Evolutionary conservation across 163 green algal species (phyloP).

Genomic region (Chlamydomonas reinhardtii): DNA sequence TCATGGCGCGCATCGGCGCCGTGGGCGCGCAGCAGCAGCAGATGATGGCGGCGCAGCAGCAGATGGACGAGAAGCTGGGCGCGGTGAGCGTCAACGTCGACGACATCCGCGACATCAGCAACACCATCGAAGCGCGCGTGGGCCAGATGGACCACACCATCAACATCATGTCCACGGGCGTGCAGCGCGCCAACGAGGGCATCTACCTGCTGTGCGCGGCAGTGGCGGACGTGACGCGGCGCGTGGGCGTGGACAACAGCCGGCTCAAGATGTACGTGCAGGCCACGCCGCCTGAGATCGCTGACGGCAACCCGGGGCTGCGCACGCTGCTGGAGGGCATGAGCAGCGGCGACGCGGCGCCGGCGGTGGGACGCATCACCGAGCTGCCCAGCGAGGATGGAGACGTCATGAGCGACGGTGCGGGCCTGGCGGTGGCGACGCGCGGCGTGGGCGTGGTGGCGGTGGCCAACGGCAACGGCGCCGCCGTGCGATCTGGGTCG

Average conservation of each 20-base stretch:
- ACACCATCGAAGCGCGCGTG: slow-evolving; percentile 38
- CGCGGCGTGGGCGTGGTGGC: too few relatives aligned
- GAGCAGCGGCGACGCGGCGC: neutral
- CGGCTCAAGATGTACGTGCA: slow-evolving; percentile 31
- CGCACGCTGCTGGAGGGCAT: slow-evolving; percentile 21
- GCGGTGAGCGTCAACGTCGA: slow-evolving; percentile 13
- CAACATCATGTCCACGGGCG: slow-evolving; percentile 30
- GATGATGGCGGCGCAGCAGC: slow-evolving; percentile 46
- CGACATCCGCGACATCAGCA: slow-evolving; percentile 42
- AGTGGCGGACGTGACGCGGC: slow-evolving; percentile 53
- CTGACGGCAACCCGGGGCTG: slow-evolving; percentile 30
- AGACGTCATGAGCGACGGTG: too few relatives aligned
- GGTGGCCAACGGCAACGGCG: slow-evolving; percentile 5
- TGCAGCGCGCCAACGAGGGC: slow-evolving; percentile 56
- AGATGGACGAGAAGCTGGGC: slow-evolving; percentile 51
- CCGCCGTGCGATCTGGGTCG: too few relatives aligned
- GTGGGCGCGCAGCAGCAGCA: slow-evolving; percentile 52
- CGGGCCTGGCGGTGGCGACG: too few relatives aligned
- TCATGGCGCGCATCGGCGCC: slow-evolving; percentile 37
- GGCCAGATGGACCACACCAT: slow-evolving; percentile 50
- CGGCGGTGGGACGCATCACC: neutral
- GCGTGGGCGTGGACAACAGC: slow-evolving; percentile 58
- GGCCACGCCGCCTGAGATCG: slow-evolving; percentile 7
- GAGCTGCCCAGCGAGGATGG: neutral
- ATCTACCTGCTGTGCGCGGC: slow-evolving; percentile 55